Evolutionary conservation across 2,329 filamentous ascomycete species (phyloP).

Genomic region (Colletotrichum musicola): DNA sequence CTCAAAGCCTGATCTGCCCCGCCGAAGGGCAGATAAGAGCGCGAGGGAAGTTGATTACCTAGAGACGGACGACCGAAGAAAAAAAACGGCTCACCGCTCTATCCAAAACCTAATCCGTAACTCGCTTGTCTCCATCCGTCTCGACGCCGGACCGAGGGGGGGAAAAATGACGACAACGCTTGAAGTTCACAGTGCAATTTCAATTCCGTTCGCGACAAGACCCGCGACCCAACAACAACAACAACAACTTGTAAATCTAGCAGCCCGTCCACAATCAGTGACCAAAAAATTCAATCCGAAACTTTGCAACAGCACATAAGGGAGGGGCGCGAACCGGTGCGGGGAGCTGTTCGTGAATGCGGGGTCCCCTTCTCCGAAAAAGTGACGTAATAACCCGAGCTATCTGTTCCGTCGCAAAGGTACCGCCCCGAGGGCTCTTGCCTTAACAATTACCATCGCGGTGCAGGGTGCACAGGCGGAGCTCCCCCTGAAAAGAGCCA

Average conservation of each 20-base stretch:
- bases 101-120: slow-evolving; percentile 29
- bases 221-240: neutral
- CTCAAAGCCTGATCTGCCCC: neutral
- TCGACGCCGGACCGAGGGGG: neutral
- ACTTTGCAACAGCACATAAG: neutral
- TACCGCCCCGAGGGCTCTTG: neutral
- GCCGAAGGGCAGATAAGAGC: neutral
- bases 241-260: neutral
- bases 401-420: neutral
- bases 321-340: neutral
- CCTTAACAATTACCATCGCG: neutral
- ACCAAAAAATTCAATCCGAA: too few relatives aligned
- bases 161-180: neutral
- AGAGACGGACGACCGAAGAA: neutral
- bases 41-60: too few relatives aligned
- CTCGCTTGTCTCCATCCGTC: slow-evolving; percentile 20
- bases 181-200: neutral
- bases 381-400: slow-evolving; percentile 32
- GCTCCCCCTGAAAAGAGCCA: neutral
- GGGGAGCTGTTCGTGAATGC: slow-evolving; percentile 16
- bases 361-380: slow-evolving; percentile 9
- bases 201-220: neutral
- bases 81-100: slow-evolving; percentile 27
- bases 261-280: too few relatives aligned
- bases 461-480: neutral